phyloP scores from a whole-genome alignment of 1,284 basidiomycete genomes.

The Cutaneotrichosporon sp. region DNA sequence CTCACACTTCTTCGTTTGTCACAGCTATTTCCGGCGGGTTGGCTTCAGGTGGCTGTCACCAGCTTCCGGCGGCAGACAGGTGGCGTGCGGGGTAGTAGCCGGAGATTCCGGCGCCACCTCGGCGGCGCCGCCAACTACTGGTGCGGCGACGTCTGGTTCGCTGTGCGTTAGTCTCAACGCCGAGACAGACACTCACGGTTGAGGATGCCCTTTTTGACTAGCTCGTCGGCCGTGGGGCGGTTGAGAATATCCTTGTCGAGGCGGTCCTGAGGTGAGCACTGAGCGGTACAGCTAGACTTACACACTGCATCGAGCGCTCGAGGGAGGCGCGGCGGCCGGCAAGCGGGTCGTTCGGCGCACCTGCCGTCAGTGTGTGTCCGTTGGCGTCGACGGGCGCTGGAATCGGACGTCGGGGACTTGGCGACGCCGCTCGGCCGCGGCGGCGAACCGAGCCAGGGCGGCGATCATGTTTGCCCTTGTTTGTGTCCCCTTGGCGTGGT shows the following conservation, averaged over 20 bases:
- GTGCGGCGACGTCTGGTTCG: constrained; percentile 1
- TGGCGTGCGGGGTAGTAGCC: background rate
- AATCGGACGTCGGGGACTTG: background rate
- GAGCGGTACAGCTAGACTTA: background rate
- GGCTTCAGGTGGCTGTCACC: too few species aligned
- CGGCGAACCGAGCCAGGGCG: too few species aligned
- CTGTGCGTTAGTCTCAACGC: background rate
- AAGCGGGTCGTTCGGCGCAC: constrained; percentile 57
- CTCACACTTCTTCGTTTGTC: too few species aligned
- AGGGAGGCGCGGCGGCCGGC: constrained; percentile 65
- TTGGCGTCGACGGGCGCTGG: too few species aligned
- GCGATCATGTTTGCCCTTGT: background rate
- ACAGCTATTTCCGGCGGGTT: too few species aligned
- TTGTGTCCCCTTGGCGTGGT: too few species aligned
- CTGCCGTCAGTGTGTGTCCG: constrained; percentile 16
- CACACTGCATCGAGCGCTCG: constrained; percentile 58
- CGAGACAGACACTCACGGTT: constrained; percentile 48
- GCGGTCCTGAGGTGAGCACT: constrained; percentile 55
- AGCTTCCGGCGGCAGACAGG: background rate
- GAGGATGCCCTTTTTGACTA: constrained; percentile 68
- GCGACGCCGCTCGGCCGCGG: too few species aligned
- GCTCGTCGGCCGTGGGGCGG: constrained; percentile 62
- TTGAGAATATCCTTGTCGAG: constrained; percentile 61
- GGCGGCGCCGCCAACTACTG: background rate
- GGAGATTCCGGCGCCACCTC: background rate